A percentile compares a stretch with the other conserved stretches of the same genome.
Conservation (phyloP, 495 filamentous ascomycete genomes). For the Aspergillus leporis region DNA sequence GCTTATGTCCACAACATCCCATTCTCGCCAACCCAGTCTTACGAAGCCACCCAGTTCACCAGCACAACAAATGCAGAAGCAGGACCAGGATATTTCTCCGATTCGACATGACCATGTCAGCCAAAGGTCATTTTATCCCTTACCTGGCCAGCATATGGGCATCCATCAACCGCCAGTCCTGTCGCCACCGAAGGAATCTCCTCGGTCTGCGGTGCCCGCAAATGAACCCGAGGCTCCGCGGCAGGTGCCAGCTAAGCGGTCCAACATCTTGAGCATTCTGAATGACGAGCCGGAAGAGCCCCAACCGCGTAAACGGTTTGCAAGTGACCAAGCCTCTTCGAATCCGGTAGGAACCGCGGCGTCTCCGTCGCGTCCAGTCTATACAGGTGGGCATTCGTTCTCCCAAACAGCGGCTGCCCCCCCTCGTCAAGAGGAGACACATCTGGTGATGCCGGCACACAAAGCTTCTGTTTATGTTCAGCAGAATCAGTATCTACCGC, state of each 20-base stretch:
- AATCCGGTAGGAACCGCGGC: slow-evolving; percentile 18
- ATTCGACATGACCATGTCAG: slow-evolving; percentile 40
- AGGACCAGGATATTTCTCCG: slow-evolving; percentile 39
- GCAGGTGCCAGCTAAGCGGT: slow-evolving; percentile 55
- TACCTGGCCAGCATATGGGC: slow-evolving; percentile 27
- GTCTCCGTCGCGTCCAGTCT: slow-evolving; percentile 31
- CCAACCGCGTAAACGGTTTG: slow-evolving; percentile 52
- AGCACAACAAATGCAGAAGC: slow-evolving; percentile 29
- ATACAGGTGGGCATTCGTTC: slow-evolving; percentile 20
- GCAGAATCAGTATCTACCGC: slow-evolving; percentile 30
- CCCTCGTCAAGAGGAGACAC: slow-evolving; percentile 32
- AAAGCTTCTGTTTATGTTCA: slow-evolving; percentile 30
- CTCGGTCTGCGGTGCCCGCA: slow-evolving; percentile 40
- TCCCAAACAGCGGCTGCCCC: slow-evolving; percentile 17
- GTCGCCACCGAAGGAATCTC: slow-evolving; percentile 44
- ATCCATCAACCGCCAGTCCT: slow-evolving; percentile 37
- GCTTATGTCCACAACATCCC: slow-evolving; percentile 28
- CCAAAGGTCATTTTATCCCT: slow-evolving; percentile 34
- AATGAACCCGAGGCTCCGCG: slow-evolving; percentile 41
- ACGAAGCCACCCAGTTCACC: slow-evolving; percentile 43
- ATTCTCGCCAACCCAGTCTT: slow-evolving; percentile 45
- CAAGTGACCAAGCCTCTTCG: slow-evolving; percentile 37
- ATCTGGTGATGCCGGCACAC: slow-evolving; percentile 16
- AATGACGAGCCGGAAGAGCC: slow-evolving; percentile 60
- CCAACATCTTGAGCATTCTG: slow-evolving; percentile 59